phyloP scores from a whole-genome alignment of 1,139 yeast genomes.

The Hyphopichia buzzinii region DNA sequence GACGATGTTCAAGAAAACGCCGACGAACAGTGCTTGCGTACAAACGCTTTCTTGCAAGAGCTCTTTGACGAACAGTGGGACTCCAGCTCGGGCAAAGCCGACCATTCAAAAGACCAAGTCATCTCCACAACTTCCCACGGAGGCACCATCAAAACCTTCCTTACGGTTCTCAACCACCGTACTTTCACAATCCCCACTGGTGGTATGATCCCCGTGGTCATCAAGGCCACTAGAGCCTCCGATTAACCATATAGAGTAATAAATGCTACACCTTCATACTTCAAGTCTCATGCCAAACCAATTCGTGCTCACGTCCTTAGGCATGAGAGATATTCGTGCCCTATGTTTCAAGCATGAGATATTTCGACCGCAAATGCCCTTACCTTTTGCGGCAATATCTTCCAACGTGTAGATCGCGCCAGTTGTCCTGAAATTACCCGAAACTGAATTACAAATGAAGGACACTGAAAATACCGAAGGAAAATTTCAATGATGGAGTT shows the following conservation, averaged over 20 bases:
- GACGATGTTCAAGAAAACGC: conserved; percentile 45
- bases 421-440: too few relatives aligned
- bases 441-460: too few relatives aligned
- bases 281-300: too few relatives aligned
- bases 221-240: conserved; percentile 33
- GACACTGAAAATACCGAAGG: too few relatives aligned
- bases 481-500: too few relatives aligned
- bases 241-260: conserved; percentile 5
- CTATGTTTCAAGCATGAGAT: too few relatives aligned
- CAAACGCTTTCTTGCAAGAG: conserved; percentile 44
- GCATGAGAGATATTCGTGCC: too few relatives aligned
- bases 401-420: too few relatives aligned
- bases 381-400: too few relatives aligned
- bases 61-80: conserved; percentile 40
- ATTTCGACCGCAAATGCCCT: too few relatives aligned
- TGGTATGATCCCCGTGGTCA: conserved; percentile 59
- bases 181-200: conserved; percentile 55
- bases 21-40: conserved; percentile 47
- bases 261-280: too few relatives aligned
- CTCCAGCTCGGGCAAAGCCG: conserved; percentile 13
- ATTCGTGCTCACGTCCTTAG: too few relatives aligned
- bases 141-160: conserved; percentile 55
- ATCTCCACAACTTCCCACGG: conserved; percentile 61
- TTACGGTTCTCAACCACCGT: conserved; percentile 54
- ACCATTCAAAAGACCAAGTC: conserved; percentile 19